Evolutionary conservation across 306 rosid genomes (phyloP).

Genomic region (Fragaria vesca): DNA sequence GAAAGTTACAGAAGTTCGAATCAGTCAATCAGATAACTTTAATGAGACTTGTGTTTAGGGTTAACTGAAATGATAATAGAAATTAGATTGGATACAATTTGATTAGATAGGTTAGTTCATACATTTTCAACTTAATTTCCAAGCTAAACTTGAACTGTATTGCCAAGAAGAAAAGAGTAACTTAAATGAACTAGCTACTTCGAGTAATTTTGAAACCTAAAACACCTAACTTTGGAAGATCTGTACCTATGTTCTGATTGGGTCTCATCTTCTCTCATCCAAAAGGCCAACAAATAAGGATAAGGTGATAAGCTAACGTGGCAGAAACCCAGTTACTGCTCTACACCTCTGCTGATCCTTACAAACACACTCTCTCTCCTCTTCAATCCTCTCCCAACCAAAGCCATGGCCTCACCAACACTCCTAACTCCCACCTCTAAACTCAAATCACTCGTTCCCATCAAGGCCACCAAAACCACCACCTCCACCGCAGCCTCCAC

Average conservation of each 20-base stretch:
- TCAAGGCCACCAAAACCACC: slow-evolving; percentile 42
- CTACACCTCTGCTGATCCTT: slow-evolving; percentile 3
- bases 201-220: background rate
- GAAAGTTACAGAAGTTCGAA: too few relatives aligned
- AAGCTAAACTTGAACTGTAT: background rate
- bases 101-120: too few relatives aligned
- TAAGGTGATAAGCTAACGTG: slow-evolving; percentile 97
- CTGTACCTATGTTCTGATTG: slow-evolving; percentile 45
- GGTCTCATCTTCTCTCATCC: slow-evolving; percentile 56
- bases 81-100: too few relatives aligned
- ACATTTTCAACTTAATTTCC: too few relatives aligned
- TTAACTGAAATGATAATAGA: background rate
- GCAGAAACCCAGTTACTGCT: slow-evolving; percentile 44
- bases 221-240: slow-evolving; percentile 23
- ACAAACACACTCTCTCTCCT: slow-evolving; percentile 9
- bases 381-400: slow-evolving; percentile 5
- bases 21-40: too few relatives aligned
- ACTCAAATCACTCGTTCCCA: slow-evolving; percentile 53
- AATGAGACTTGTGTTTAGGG: too few relatives aligned
- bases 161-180: background rate
- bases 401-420: slow-evolving; percentile 72
- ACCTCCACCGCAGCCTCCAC: slow-evolving; percentile 11
- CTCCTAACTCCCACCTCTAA: slow-evolving; percentile 84
- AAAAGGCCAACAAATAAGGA: slow-evolving; percentile 48
- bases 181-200: background rate